Evolutionary conservation across 345 rosid species (phyloP).

Genomic region (Turnera subulata): DNA sequence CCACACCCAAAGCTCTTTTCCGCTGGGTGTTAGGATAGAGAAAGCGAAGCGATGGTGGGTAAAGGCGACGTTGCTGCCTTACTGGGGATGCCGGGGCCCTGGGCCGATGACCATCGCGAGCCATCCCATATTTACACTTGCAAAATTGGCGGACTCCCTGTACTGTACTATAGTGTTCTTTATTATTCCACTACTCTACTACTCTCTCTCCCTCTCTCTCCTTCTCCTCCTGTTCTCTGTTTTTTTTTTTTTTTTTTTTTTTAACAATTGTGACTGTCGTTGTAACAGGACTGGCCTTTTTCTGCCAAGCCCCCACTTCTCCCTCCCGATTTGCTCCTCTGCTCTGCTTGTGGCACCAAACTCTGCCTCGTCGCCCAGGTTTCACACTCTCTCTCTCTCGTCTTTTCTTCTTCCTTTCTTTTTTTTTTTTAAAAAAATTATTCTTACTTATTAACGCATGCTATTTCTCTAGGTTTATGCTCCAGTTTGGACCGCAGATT

Average conservation of each 20-base stretch:
- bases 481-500: conserved; percentile 48
- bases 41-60: not conserved
- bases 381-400: not conserved
- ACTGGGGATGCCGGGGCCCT: conserved; percentile 78
- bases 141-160: conserved; percentile 88
- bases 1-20: too few species aligned
- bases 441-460: too few species aligned
- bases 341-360: conserved; percentile 53
- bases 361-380: conserved; percentile 86
- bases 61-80: conserved; percentile 31
- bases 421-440: too few species aligned
- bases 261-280: not conserved
- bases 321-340: conserved; percentile 33
- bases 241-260: not conserved
- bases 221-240: not conserved
- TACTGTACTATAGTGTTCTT: too few species aligned
- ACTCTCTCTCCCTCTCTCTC: not conserved
- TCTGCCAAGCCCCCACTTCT: conserved; percentile 36
- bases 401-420: not conserved
- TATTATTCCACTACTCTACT: too few species aligned
- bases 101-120: conserved; percentile 72
- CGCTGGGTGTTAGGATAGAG: too few species aligned
- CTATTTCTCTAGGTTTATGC: conserved; percentile 50
- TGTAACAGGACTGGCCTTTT: conserved; percentile 73
- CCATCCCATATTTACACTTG: conserved; percentile 67